phyloP scores from a whole-genome alignment of 73 alveolate species.

The Paramecium primaurelia region DNA sequence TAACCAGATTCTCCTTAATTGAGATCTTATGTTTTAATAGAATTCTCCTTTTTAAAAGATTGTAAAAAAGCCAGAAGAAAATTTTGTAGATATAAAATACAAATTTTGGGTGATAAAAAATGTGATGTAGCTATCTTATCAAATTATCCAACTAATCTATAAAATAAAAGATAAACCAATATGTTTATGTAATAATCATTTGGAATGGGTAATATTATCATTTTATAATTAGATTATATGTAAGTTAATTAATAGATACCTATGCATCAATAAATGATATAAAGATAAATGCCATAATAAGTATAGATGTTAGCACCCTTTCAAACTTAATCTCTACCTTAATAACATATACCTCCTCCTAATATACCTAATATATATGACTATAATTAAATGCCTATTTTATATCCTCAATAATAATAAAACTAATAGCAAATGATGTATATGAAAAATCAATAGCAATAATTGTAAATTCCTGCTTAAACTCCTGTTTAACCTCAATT shows the following conservation, averaged over 20 bases:
- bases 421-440: not conserved
- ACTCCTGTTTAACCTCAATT: not conserved
- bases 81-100: slow-evolving; percentile 35
- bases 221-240: not conserved
- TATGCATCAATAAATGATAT: not conserved
- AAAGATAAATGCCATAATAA: not conserved
- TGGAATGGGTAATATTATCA: not conserved
- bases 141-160: not conserved
- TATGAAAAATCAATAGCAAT: not conserved
- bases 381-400: not conserved
- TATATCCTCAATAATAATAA: not conserved
- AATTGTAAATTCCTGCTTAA: not conserved
- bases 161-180: not conserved
- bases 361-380: not conserved
- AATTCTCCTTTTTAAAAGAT: not conserved
- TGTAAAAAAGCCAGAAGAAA: slow-evolving; percentile 47
- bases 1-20: slow-evolving; percentile 14
- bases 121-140: slow-evolving; percentile 48
- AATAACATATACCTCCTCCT: not conserved
- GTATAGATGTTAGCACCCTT: not conserved
- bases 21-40: not conserved
- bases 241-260: not conserved
- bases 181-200: not conserved
- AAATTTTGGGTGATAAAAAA: slow-evolving; percentile 31
- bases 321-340: not conserved